These are phyloP conservation scores for Bromus sterilis DNA, from an alignment of 176 grass and related monocot species.

Conservation along the genomic window DNA sequence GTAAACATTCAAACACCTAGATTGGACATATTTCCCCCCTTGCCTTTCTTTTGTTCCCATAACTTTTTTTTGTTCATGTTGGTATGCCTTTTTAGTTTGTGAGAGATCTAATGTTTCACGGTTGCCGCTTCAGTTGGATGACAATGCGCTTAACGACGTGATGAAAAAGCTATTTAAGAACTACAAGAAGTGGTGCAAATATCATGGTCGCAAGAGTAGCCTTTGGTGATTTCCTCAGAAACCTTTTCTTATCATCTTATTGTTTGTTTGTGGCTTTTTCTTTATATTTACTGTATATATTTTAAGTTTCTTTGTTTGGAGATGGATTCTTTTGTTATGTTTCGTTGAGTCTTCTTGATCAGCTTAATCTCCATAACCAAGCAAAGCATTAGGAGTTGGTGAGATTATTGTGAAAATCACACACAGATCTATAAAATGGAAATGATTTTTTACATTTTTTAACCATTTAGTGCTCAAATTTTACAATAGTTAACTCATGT, in stretches of 20 bases:
- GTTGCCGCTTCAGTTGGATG: conserved; percentile 57
- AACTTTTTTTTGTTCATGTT: background rate
- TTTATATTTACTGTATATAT: background rate
- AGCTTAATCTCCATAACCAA: background rate
- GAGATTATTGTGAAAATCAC: background rate
- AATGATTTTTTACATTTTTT: background rate
- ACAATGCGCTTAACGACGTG: conserved; percentile 56
- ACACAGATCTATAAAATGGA: background rate
- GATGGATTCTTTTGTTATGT: background rate
- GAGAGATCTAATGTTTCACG: background rate
- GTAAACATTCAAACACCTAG: background rate
- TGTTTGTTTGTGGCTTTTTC: background rate
- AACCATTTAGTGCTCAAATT: background rate
- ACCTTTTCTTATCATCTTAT: background rate
- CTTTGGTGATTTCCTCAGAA: conserved; percentile 54
- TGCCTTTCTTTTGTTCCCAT: conserved; percentile 2
- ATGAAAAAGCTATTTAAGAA: conserved; percentile 98
- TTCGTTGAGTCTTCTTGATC: background rate
- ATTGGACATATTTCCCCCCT: background rate
- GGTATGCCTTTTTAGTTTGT: conserved; percentile 20
- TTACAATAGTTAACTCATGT: background rate
- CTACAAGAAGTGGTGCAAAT: conserved; percentile 94
- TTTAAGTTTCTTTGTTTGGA: background rate
- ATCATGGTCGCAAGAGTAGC: conserved; percentile 75
- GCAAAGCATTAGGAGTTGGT: background rate